Evolutionary conservation across 2,329 filamentous ascomycete genomes (phyloP), one percentile per base, ranked within the genome.

Genomic region (Pyricularia sp.): DNA sequence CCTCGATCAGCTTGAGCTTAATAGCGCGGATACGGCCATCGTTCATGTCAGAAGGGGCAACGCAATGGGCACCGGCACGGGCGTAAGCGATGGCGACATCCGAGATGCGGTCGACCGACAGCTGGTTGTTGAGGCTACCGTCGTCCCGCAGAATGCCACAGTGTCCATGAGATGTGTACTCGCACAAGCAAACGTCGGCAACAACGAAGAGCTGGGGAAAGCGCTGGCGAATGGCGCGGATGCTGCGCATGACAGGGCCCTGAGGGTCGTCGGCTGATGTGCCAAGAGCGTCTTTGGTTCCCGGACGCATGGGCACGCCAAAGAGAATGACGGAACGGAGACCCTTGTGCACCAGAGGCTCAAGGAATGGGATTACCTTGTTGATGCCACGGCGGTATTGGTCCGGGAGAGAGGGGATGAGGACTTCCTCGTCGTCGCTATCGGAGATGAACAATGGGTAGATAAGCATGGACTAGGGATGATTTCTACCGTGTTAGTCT

Each of bases 71-170:
- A 65, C 94, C 94, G 19, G 94, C 94, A 72, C 88, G 84, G n/a
- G 94, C 94, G 74, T 99, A 99, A 40, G 93, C 91, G 68, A 97
- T 82, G n/a, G 94, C 93, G n/a, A 97, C 93, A 74, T 97, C 93
- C 3, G 90, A 93, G 70, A 99, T 93, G 67, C 94, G 88, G 73
- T 97, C 93, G 9, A 97, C 92, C 3, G 92, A 96, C 61, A 96
- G 84, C 68, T 88, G 86, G 74, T 99, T 97, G 83, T 97, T 96
- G 66, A 99, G 82, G 68, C 87, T 89, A 68, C 92, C 92, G 74
- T 99, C 94, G 70, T 97, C 92, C 65, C 92, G 87, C 60, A 99
- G 83, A 70, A 99, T 97, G 64, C 94, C 94, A 74, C 94, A 99
- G 80, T 99, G 94, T 60, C 94, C 94, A 76, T 99, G 94, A 7